These are phyloP conservation scores for Kwoniella shivajii DNA, from an alignment of 1,284 basidiomycete species.

Conservation along the genomic window DNA sequence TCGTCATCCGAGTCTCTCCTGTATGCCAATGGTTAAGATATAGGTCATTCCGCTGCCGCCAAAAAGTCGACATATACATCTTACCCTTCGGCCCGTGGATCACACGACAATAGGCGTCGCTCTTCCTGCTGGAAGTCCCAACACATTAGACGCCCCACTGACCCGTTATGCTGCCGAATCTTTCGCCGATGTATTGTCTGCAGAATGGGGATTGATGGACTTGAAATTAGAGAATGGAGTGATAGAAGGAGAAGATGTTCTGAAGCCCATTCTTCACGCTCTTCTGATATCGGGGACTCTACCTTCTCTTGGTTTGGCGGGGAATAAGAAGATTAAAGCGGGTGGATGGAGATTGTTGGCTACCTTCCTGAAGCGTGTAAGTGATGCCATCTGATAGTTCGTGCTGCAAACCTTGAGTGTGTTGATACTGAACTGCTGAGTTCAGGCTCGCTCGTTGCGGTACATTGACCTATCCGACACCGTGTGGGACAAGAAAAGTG, in stretches of 20 bases:
- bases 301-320: slow-evolving; percentile 81
- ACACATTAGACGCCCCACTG: slow-evolving; percentile 59
- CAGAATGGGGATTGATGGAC: slow-evolving; percentile 85
- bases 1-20: no score
- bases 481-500: slow-evolving; percentile 74
- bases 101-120: slow-evolving; percentile 16
- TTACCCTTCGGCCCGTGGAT: slow-evolving; percentile 32
- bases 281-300: slow-evolving; percentile 81
- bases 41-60: slow-evolving; percentile 36
- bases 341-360: slow-evolving; percentile 79
- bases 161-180: slow-evolving; percentile 70
- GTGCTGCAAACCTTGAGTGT: neutral
- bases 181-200: slow-evolving; percentile 81
- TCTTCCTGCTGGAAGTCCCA: slow-evolving; percentile 19
- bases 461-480: slow-evolving; percentile 92
- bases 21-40: no score
- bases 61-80: slow-evolving; percentile 38
- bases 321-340: slow-evolving; percentile 77
- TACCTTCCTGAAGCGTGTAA: slow-evolving; percentile 72
- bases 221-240: slow-evolving; percentile 74
- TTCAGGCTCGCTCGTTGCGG: slow-evolving; percentile 69
- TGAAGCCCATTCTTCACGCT: slow-evolving; percentile 89
- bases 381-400: slow-evolving; percentile 22
- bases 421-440: neutral
- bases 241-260: slow-evolving; percentile 73